Conservation (phyloP, 2,329 filamentous ascomycete genomes). For the Hypoxylon sp. region DNA sequence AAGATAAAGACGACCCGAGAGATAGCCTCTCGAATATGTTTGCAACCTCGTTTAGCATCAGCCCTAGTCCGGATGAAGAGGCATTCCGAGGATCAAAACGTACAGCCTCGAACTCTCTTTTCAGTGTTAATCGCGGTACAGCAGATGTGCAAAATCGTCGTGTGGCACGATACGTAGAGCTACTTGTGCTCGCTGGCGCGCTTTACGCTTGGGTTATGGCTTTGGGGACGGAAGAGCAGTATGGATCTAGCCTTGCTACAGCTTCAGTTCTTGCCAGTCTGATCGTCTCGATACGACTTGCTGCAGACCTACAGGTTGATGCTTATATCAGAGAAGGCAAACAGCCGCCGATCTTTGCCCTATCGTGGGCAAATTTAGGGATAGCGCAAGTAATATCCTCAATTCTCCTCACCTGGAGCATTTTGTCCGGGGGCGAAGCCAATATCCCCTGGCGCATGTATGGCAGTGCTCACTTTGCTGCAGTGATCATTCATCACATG, state of each 20-base stretch:
- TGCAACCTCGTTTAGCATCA: constrained; percentile 54
- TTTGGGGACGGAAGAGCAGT: constrained; percentile 48
- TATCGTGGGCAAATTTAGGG: constrained; percentile 52
- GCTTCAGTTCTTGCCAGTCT: constrained; percentile 51
- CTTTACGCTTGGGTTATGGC: constrained; percentile 51
- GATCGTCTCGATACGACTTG: constrained; percentile 53
- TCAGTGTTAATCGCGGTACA: constrained; percentile 6
- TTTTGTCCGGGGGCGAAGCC: constrained; percentile 49
- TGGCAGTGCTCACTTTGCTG: constrained; percentile 52
- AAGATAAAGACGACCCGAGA: constrained; percentile 52
- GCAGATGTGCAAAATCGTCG: constrained; percentile 42
- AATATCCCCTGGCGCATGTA: constrained; percentile 45
- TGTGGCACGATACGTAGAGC: constrained; percentile 47
- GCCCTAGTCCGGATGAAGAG: constrained; percentile 51
- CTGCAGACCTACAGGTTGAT: constrained; percentile 53
- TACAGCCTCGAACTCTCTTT: constrained; percentile 7
- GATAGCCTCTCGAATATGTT: constrained; percentile 55
- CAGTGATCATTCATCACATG: constrained; percentile 52
- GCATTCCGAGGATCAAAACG: constrained; percentile 24
- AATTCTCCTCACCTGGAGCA: constrained; percentile 50
- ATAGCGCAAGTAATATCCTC: constrained; percentile 48
- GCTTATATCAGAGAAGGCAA: constrained; percentile 44
- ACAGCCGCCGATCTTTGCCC: constrained; percentile 44
- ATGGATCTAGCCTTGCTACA: constrained; percentile 50
- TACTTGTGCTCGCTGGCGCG: constrained; percentile 49